A percentile compares a stretch with the other conserved stretches of the same genome.
phyloP scores from a whole-genome alignment of 1,139 yeast genomes.

The Diutina neorugosa region DNA sequence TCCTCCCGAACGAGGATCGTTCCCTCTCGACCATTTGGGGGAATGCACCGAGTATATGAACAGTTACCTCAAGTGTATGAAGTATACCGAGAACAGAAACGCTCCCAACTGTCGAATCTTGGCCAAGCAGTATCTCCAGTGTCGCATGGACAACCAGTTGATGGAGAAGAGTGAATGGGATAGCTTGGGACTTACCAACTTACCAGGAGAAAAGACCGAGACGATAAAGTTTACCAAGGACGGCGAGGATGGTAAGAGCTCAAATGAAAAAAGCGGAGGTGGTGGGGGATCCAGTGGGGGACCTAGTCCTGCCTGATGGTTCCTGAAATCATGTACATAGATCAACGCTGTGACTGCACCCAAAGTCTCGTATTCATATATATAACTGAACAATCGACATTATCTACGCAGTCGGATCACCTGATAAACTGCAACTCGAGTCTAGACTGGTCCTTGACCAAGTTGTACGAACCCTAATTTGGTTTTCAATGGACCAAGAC shows the following conservation, averaged over 20 bases:
- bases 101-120: constrained; percentile 80
- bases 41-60: constrained; percentile 74
- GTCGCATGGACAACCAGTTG: constrained; percentile 83
- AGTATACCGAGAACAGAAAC: constrained; percentile 65
- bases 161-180: constrained; percentile 83
- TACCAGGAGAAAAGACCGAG: constrained; percentile 45
- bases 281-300: not conserved
- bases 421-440: too few relatives aligned
- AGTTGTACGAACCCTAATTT: too few relatives aligned
- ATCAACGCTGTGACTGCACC: too few relatives aligned
- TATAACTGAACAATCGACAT: too few relatives aligned
- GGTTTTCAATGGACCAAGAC: too few relatives aligned
- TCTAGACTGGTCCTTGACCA: too few relatives aligned
- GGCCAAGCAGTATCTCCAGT: constrained; percentile 70
- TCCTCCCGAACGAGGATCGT: constrained; percentile 94
- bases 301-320: too few relatives aligned
- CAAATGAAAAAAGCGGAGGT: not conserved
- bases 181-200: constrained; percentile 52
- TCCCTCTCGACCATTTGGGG: constrained; percentile 85
- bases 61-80: constrained; percentile 67
- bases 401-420: too few relatives aligned
- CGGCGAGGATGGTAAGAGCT: not conserved
- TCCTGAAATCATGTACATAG: too few relatives aligned
- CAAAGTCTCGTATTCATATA: too few relatives aligned
- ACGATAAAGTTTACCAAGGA: not conserved